These are phyloP conservation scores for Diaporthe sp. DNA, from an alignment of 2,329 filamentous ascomycete species.

Conservation along the genomic window DNA sequence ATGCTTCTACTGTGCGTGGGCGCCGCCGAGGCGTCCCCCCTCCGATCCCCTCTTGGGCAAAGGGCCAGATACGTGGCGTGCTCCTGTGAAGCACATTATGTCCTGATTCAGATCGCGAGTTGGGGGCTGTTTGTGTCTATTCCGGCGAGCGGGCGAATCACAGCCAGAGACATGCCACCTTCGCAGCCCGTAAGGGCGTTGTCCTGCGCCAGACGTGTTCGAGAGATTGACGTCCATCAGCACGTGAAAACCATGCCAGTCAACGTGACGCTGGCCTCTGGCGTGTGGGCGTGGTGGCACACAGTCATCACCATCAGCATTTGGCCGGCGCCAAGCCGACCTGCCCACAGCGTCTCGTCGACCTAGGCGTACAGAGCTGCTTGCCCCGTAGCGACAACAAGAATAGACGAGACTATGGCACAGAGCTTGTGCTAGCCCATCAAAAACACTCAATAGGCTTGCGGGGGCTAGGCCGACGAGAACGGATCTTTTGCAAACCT, in stretches of 20 bases:
- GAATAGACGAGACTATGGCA: slow-evolving; percentile 32
- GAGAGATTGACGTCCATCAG: background rate
- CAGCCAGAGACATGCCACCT: slow-evolving; percentile 4
- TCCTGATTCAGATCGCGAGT: slow-evolving; percentile 24
- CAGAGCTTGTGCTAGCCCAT: slow-evolving; percentile 18
- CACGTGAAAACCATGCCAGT: slow-evolving; percentile 12
- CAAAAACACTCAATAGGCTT: slow-evolving; percentile 7
- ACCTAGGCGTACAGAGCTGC: background rate
- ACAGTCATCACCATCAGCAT: slow-evolving; percentile 26
- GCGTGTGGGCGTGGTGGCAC: background rate
- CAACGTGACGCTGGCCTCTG: slow-evolving; percentile 2
- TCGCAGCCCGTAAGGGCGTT: slow-evolving; percentile 27
- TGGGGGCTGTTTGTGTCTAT: slow-evolving; percentile 29
- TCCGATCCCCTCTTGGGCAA: background rate
- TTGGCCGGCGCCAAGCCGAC: slow-evolving; percentile 31
- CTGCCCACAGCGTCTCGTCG: slow-evolving; percentile 9
- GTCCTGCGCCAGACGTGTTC: slow-evolving; percentile 24
- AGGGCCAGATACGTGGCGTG: slow-evolving; percentile 23
- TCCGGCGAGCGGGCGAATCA: slow-evolving; percentile 24
- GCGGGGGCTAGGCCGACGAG: slow-evolving; percentile 3
- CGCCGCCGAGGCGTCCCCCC: background rate
- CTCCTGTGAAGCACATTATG: slow-evolving; percentile 22
- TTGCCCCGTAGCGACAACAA: slow-evolving; percentile 3
- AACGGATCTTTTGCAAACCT: background rate
- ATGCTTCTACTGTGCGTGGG: background rate